Evolutionary conservation across 345 rosid genomes (phyloP), one percentile per base, ranked within the genome.

Genomic region (Euphorbia pulcherrima): DNA sequence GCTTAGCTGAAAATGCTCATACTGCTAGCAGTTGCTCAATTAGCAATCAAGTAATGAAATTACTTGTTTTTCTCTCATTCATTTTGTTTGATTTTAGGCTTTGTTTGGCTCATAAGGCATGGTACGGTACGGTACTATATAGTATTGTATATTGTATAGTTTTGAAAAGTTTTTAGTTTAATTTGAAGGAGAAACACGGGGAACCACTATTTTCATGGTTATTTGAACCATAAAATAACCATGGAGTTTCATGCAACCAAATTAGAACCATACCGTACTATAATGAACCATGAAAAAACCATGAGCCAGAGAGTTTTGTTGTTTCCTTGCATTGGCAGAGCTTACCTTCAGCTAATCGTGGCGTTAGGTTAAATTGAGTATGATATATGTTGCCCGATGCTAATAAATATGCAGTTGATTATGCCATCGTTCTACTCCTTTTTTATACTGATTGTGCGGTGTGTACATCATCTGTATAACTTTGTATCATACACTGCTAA

Each of bases 31-130:
- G 68, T n/a, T 18, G 8, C 62, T 60, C 14, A 9, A 21, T 41
- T 17, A 60, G 6, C 35, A 69, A 40, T 27, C 62, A 54, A n/a
- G 74, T 62, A 70, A 62, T 27, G 11, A 2, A 9, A 53, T 12
- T 21, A 50, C 30, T 28, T 4, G 4, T 27, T 1, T 56, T 56
- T 56, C 21, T 56, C 8, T 56, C 21, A 24, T 54, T 11, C 27
- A 1, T 13, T 24, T 54, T 54, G 23, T 20, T 28, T 20, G 37
- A 21, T 20, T 20, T 52, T 52, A 8, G n/a, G n/a, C n/a, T n/a
- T n/a, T n/a, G n/a, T n/a, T n/a, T n/a, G n/a, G n/a, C n/a, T n/a
- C n/a, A n/a, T n/a, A n/a, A n/a, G n/a, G n/a, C n/a, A n/a, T n/a
- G n/a, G n/a, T n/a, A n/a, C n/a, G n/a, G n/a, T n/a, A n/a, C n/a